phyloP scores from a whole-genome alignment of 1,139 yeast genomes.

The Candida dubliniensis region DNA sequence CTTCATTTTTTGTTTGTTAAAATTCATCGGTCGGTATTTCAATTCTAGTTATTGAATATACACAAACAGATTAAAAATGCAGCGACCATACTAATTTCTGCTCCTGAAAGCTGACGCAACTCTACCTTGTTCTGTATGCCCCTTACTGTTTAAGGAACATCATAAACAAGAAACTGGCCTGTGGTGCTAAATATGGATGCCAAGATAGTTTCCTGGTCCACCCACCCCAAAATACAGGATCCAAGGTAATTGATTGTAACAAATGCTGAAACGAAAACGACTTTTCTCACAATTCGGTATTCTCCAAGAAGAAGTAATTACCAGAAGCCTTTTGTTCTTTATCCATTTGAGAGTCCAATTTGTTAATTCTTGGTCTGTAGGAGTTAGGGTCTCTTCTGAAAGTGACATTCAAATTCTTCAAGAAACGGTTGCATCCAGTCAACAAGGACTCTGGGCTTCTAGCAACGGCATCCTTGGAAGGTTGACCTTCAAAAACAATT shows the following conservation, averaged over 20 bases:
- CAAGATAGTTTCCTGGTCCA: neutral
- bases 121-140: no score
- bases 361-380: slow-evolving; percentile 97
- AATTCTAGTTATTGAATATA: no score
- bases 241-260: neutral
- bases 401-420: slow-evolving; percentile 95
- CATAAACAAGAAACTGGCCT: slow-evolving; percentile 1
- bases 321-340: slow-evolving; percentile 91
- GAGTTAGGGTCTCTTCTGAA: slow-evolving; percentile 99
- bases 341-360: slow-evolving; percentile 97
- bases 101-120: no score
- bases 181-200: neutral
- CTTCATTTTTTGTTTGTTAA: neutral
- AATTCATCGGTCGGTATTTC: no score
- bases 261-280: slow-evolving; percentile 5
- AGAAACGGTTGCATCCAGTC: slow-evolving; percentile 95
- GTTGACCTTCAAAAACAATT: slow-evolving; percentile 94
- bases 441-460: slow-evolving; percentile 86
- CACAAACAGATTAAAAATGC: no score
- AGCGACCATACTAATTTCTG: no score
- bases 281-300: slow-evolving; percentile 28
- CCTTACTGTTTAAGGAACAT: slow-evolving; percentile 1
- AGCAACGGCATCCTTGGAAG: slow-evolving; percentile 81
- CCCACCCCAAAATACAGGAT: neutral
- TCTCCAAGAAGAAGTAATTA: slow-evolving; percentile 93